phyloP scores from a whole-genome alignment of 148 eudicot species.

The Rhododendron williamsianum region DNA sequence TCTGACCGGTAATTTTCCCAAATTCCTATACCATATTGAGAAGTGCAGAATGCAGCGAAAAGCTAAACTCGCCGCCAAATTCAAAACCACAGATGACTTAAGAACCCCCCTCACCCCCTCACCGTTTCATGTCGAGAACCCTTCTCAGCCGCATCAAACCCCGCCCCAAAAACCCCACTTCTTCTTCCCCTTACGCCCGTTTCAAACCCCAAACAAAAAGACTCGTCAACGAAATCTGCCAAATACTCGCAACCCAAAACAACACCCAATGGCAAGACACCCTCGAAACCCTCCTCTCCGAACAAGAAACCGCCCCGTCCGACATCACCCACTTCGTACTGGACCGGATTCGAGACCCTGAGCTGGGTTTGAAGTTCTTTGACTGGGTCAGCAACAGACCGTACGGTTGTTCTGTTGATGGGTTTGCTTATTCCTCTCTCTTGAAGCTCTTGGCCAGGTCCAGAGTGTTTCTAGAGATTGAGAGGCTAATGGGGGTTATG shows the following conservation, averaged over 20 bases:
- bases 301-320: constrained; percentile 50
- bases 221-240: constrained; percentile 44
- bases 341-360: constrained; percentile 55
- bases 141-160: constrained; percentile 73
- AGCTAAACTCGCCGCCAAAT: not conserved
- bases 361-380: constrained; percentile 68
- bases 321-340: constrained; percentile 75
- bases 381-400: constrained; percentile 45
- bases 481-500: constrained; percentile 42
- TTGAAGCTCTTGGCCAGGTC: constrained; percentile 59
- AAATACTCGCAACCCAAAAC: constrained; percentile 42
- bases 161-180: constrained; percentile 36
- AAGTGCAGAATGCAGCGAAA: not conserved
- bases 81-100: not conserved
- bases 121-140: constrained; percentile 57
- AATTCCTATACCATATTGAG: not conserved
- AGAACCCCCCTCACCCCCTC: not conserved
- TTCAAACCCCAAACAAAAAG: constrained; percentile 36
- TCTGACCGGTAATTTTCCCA: too few species aligned
- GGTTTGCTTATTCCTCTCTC: constrained; percentile 75
- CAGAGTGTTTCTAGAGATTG: constrained; percentile 56
- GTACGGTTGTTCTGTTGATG: constrained; percentile 54
- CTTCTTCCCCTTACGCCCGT: constrained; percentile 19
- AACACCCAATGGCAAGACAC: constrained; percentile 51
- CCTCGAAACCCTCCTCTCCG: constrained; percentile 48